A percentile compares a stretch with the other conserved stretches of the same genome.
Evolutionary conservation across 306 rosid species (phyloP).

Genomic region (Alnus rubra): DNA sequence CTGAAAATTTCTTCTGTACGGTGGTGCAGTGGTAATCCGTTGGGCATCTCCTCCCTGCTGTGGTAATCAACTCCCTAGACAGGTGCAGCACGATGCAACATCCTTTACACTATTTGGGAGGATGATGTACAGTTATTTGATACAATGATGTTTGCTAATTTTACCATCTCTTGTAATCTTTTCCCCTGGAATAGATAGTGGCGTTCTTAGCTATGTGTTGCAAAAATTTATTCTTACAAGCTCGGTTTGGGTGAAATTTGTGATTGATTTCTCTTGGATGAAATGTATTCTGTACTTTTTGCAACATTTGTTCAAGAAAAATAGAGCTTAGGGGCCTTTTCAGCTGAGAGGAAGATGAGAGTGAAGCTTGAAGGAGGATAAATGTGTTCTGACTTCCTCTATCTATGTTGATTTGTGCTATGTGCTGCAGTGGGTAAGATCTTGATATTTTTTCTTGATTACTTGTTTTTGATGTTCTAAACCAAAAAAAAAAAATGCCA

Average conservation of each 20-base stretch:
- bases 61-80: not conserved
- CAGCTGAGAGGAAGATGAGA: too few relatives aligned
- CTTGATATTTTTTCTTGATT: too few relatives aligned
- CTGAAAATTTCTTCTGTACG: too few relatives aligned
- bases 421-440: too few relatives aligned
- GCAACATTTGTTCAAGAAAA: too few relatives aligned
- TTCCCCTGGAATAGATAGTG: conserved; percentile 19
- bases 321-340: too few relatives aligned
- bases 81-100: conserved; percentile 11
- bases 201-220: conserved; percentile 18
- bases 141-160: not conserved
- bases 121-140: conserved; percentile 39
- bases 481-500: too few relatives aligned
- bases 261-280: conserved; percentile 9
- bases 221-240: conserved; percentile 12
- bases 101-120: conserved; percentile 28
- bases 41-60: too few relatives aligned
- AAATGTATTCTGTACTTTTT: not conserved
- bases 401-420: not conserved
- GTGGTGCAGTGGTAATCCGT: too few relatives aligned
- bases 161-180: not conserved
- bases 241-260: too few relatives aligned
- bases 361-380: not conserved
- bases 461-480: too few relatives aligned
- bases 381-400: conserved; percentile 9